phyloP scores from a whole-genome alignment of 148 eudicot species.

The Spergularia bocconei region DNA sequence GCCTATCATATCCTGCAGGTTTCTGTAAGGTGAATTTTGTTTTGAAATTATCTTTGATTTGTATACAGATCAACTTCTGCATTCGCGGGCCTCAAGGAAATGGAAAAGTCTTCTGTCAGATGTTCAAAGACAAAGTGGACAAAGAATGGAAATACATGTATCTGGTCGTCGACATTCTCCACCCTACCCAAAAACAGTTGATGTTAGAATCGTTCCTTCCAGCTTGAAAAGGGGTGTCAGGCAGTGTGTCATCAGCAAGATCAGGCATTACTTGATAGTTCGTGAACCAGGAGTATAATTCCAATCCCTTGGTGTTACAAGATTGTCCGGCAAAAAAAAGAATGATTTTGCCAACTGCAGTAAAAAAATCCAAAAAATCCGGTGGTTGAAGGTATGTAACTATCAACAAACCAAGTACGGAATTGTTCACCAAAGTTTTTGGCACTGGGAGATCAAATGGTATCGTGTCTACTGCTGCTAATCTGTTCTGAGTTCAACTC shows the following conservation, averaged over 20 bases:
- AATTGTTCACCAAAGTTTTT: slow-evolving; percentile 1
- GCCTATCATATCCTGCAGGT: neutral
- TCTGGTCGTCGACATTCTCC: slow-evolving; percentile 56
- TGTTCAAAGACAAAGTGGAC: slow-evolving; percentile 76
- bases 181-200: slow-evolving; percentile 53
- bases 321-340: slow-evolving; percentile 4
- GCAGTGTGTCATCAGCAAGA: neutral
- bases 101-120: slow-evolving; percentile 70
- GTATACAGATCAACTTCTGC: slow-evolving; percentile 56
- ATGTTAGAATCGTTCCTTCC: slow-evolving; percentile 76
- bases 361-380: slow-evolving; percentile 3
- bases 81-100: slow-evolving; percentile 80
- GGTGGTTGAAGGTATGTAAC: neutral
- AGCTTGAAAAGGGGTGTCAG: slow-evolving; percentile 30
- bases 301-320: neutral
- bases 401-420: neutral
- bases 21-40: neutral
- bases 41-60: neutral
- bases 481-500: neutral
- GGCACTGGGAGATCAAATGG: neutral
- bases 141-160: slow-evolving; percentile 71
- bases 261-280: neutral
- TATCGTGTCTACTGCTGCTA: neutral
- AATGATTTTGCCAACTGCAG: slow-evolving; percentile 15
- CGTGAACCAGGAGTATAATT: neutral